Base-by-base conservation (phyloP, 331 rosid species). In the Erythrophleum ivorense region DNA sequence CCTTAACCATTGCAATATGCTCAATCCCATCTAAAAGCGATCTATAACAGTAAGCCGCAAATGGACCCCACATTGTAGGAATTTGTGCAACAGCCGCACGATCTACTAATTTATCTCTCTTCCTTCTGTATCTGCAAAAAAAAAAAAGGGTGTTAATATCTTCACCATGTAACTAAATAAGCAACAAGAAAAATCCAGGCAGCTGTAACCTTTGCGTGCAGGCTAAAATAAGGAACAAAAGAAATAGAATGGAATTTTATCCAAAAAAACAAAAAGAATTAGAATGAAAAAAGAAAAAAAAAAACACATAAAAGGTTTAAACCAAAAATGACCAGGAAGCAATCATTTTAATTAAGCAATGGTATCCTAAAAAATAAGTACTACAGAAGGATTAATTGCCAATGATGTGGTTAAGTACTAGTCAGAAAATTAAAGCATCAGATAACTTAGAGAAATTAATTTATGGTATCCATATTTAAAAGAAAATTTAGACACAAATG, bases 1-100 rank as follows among this genome's bases (percentile, higher is more conserved):
- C 98, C 91, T 95, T 95, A 57, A 95, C 98, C 98, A 95, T 95
- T 53, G 97, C 97, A 86, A 95, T 90, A 76, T 95, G 98, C 85
- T 92, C 98, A 67, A 91, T 91, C 68, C 97, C 97, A 77, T 92
- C 98, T 33, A 95, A 55, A 77, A 92, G 85, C 19, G 98, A 91
- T 74, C 84, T 88, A 84, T 92, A 95, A 79, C 97, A 95, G 87
- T 85, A 88, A 52, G 98, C 91, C 54, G 81, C 74, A 71, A 89
- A 95, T 49, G 98, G 97, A 41, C 98, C 97, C 98, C 98, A 95
- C 89, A 82, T 90, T 78, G 98, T 95, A 31, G 98, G 98, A 84
- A 95, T 95, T 24, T 50, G 77, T 41, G 97, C 97, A 84, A 74
- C 94, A 77, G 83, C 88, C 45, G 92, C 86, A 53, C 77, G 87